Conservation (phyloP, 2,329 filamentous ascomycete genomes). For the Ceratocystis ficicola region DNA sequence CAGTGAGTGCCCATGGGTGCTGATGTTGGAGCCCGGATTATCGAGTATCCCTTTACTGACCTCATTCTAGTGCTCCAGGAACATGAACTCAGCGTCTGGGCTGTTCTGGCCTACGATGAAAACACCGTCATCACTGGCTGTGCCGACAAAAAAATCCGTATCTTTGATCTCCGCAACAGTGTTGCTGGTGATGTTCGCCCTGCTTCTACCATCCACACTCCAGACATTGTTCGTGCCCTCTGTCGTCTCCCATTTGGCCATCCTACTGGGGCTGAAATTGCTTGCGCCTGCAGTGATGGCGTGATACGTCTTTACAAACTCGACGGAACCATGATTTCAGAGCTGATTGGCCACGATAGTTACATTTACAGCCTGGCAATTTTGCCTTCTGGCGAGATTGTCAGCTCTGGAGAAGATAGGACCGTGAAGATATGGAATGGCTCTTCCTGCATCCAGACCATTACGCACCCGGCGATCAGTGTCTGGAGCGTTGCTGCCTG, state of each 20-base stretch:
- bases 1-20: slow-evolving; percentile 24
- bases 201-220: slow-evolving; percentile 47
- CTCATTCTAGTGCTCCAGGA: slow-evolving; percentile 45
- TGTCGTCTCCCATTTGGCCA: slow-evolving; percentile 66
- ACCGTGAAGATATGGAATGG: slow-evolving; percentile 83
- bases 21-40: background rate
- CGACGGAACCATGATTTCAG: slow-evolving; percentile 60
- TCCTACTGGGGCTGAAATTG: slow-evolving; percentile 77
- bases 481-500: slow-evolving; percentile 89
- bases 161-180: slow-evolving; percentile 59
- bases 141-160: slow-evolving; percentile 77
- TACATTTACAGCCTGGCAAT: slow-evolving; percentile 81
- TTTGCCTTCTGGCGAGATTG: slow-evolving; percentile 71
- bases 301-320: slow-evolving; percentile 78
- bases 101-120: slow-evolving; percentile 71
- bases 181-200: slow-evolving; percentile 44
- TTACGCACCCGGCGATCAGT: slow-evolving; percentile 91
- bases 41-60: background rate
- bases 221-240: slow-evolving; percentile 78
- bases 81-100: slow-evolving; percentile 73
- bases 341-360: slow-evolving; percentile 78
- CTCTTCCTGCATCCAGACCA: slow-evolving; percentile 76
- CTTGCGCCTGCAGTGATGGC: slow-evolving; percentile 87
- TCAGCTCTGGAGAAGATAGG: slow-evolving; percentile 88
- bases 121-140: slow-evolving; percentile 79